These are phyloP conservation scores for Triangularia setosa DNA, from an alignment of 2,329 filamentous ascomycete genomes.

Conservation along the genomic window DNA sequence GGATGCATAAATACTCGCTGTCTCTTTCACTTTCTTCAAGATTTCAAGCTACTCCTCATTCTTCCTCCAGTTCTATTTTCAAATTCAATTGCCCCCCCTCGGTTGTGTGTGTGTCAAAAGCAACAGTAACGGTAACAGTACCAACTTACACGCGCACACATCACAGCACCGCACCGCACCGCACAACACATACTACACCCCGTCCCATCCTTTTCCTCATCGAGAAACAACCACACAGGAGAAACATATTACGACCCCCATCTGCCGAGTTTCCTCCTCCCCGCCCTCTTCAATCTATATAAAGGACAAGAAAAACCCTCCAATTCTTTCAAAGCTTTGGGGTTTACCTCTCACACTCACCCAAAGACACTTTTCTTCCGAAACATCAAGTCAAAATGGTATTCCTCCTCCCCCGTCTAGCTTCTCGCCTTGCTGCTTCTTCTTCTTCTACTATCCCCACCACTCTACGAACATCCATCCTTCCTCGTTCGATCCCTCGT, in stretches of 20 bases:
- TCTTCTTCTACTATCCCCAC: constrained; percentile 5
- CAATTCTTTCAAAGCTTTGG: no score
- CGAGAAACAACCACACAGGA: neutral
- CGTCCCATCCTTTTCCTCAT: neutral
- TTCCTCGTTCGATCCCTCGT: constrained; percentile 8
- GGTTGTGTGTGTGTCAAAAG: neutral
- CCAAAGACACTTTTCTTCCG: neutral
- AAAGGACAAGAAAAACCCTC: neutral
- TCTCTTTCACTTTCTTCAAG: neutral
- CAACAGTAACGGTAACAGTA: neutral
- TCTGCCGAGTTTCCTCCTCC: neutral
- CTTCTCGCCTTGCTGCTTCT: constrained; percentile 12
- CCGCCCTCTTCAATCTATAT: neutral
- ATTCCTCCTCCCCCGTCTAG: constrained; percentile 17
- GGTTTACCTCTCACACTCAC: neutral
- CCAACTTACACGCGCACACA: neutral
- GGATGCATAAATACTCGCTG: neutral
- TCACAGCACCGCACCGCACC: no score
- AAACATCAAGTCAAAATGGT: constrained; percentile 24
- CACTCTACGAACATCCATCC: neutral
- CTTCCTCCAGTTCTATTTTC: neutral
- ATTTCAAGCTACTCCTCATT: neutral
- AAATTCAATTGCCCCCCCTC: neutral
- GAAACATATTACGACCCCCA: neutral
- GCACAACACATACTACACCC: neutral